phyloP scores from a whole-genome alignment of 768 basidiomycete species.

The Flagelloscypha sp. region DNA sequence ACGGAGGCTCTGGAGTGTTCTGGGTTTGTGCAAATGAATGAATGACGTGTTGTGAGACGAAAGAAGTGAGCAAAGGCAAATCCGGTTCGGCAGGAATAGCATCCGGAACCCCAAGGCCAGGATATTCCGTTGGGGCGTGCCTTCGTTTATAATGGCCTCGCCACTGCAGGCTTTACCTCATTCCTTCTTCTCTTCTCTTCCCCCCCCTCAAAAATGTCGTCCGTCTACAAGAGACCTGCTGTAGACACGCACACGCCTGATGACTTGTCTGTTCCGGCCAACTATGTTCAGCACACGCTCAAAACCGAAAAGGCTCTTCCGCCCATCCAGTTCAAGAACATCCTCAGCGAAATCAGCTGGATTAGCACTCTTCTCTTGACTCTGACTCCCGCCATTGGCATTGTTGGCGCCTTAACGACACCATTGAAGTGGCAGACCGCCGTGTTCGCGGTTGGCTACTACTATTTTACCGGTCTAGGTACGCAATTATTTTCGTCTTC shows the following conservation, averaged over 20 bases:
- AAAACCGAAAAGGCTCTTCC: conserved; percentile 60
- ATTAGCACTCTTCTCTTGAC: conserved; percentile 67
- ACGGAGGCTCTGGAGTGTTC: too few relatives aligned
- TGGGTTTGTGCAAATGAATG: too few relatives aligned
- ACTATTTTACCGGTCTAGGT: conserved; percentile 80
- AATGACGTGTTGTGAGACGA: too few relatives aligned
- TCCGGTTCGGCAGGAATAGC: too few relatives aligned
- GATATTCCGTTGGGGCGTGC: too few relatives aligned
- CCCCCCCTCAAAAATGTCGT: neutral
- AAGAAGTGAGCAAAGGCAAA: too few relatives aligned
- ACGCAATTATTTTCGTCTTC: conserved; percentile 17
- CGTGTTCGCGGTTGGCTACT: conserved; percentile 58
- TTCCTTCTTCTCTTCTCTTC: too few relatives aligned
- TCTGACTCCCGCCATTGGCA: conserved; percentile 62
- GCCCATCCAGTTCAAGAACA: conserved; percentile 54
- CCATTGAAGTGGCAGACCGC: conserved; percentile 66
- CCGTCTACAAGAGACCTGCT: neutral
- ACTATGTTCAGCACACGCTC: conserved; percentile 74
- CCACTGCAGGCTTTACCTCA: too few relatives aligned
- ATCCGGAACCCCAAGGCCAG: too few relatives aligned
- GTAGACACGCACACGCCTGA: conserved; percentile 19
- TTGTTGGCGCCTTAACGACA: conserved; percentile 64
- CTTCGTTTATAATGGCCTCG: too few relatives aligned
- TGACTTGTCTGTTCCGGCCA: conserved; percentile 66
- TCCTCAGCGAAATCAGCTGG: conserved; percentile 63